Base-by-base conservation (phyloP, 2,329 filamentous ascomycete genomes). In the Diplodia corticola region DNA sequence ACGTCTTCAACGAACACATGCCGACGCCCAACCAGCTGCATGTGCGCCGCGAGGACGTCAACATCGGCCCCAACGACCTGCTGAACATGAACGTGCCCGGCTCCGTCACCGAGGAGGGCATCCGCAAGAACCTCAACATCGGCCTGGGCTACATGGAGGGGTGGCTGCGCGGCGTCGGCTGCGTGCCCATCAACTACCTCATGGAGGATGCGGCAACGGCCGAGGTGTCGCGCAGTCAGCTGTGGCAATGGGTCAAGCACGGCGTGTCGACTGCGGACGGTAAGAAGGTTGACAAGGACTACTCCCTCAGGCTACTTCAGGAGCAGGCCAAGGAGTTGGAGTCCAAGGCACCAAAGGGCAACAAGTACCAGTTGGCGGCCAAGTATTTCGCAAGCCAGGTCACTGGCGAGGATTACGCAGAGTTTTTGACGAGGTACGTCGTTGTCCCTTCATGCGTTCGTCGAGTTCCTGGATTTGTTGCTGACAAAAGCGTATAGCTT, bases 121-220 rank as follows among this genome's bases (percentile, higher is more conserved):
- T 99, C 82, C 88, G 91, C 76, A 97, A 97, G 89, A 99, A 98
- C 83, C 85, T 99, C 70, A 94, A 93, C 82, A 98, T 99, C 71
- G 95, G 94, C 46, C 87, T 99, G 5, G 91, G 91, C 61, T 99
- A 99, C 82, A 99, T 98, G 94, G 95, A 99, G 82, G 95, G 92
- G 69, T 99, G 95, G 95, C 85, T 98, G 68, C 90, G 93, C 69
- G 95, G 94, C 37, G 86, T 98, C 24, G 95, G 95, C 67, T 99
- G 95, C 74, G 93, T 98, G 63, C 95, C 95, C 57, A 97, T 98
- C 82, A 97, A 98, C 85, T 96, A 90, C 79, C 85, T 98, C 65
- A 98, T 98, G 94, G 95, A 99, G 83, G 95, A 98, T 73, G 95
- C 95, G 20, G 95, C 95, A 26, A 99, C 95, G 1, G 95, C 95